phyloP scores from a whole-genome alignment of 2,329 filamentous ascomycete species.

The Didymella pinodella region DNA sequence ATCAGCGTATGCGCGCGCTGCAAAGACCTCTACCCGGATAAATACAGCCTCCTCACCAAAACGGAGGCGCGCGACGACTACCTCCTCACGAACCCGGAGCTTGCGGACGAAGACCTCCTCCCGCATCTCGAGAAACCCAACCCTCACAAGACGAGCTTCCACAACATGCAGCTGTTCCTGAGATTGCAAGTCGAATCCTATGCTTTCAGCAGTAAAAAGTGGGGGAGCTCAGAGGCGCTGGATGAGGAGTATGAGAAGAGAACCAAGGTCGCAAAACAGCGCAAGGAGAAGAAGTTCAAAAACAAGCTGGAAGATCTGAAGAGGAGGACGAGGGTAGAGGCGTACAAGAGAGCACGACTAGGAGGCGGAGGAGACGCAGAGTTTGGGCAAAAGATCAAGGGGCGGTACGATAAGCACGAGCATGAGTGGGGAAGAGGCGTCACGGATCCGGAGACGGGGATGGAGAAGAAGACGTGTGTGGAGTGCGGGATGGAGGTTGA shows the following conservation, averaged over 20 bases:
- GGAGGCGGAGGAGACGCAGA: conserved; percentile 45
- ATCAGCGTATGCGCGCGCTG: conserved; percentile 80
- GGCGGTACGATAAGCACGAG: conserved; percentile 73
- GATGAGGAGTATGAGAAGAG: conserved; percentile 88
- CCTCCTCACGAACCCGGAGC: conserved; percentile 89
- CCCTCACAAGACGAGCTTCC: conserved; percentile 94
- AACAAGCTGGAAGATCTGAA: conserved; percentile 89
- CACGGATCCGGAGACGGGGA: conserved; percentile 69
- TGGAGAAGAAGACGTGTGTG: conserved; percentile 77
- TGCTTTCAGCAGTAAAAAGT: conserved; percentile 81
- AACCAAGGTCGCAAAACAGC: conserved; percentile 78
- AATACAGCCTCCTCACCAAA: conserved; percentile 94
- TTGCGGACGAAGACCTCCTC: conserved; percentile 85
- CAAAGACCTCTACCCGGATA: conserved; percentile 89
- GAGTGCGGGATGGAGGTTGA: conserved; percentile 74
- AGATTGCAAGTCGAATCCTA: conserved; percentile 95
- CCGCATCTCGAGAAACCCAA: conserved; percentile 91
- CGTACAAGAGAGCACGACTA: conserved; percentile 69
- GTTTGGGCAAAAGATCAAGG: conserved; percentile 80
- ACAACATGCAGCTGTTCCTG: conserved; percentile 98
- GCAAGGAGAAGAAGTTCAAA: conserved; percentile 92
- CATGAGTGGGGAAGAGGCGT: conserved; percentile 80
- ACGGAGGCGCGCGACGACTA: conserved; percentile 97
- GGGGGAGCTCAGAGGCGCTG: conserved; percentile 84
- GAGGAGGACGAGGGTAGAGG: conserved; percentile 90